Percentiles rank a stretch among this genome's conserved stretches.
Conservation (phyloP, 202 grass and related monocot genomes). For the Dendrocalamus latiflorus region DNA sequence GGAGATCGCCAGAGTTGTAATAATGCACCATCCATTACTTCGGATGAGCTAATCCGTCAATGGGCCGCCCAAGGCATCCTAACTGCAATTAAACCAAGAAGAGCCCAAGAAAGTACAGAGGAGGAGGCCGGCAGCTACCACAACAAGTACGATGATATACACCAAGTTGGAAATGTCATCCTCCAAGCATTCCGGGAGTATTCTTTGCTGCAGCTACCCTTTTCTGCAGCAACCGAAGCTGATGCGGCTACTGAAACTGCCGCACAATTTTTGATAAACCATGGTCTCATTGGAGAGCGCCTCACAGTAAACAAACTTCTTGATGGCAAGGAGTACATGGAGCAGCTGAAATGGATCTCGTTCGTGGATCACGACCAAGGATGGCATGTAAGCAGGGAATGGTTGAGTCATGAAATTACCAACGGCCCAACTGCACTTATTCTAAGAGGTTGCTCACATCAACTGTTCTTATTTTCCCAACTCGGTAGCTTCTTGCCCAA, state of each 20-base stretch:
- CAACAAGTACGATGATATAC: no score
- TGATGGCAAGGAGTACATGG: background rate
- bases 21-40: no score
- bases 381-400: background rate
- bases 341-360: conserved; percentile 9
- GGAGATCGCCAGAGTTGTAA: no score
- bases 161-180: no score
- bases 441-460: background rate
- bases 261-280: background rate
- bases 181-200: no score
- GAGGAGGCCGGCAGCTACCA: no score
- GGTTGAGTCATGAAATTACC: no score
- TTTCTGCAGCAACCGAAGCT: background rate
- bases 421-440: background rate
- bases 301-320: background rate
- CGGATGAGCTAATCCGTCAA: no score
- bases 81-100: background rate
- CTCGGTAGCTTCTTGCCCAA: background rate
- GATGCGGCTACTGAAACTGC: background rate
- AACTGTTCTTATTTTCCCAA: background rate
- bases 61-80: no score
- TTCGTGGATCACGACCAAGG: background rate
- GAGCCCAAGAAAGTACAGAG: no score
- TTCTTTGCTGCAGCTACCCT: background rate
- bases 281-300: background rate